A percentile compares a stretch with the other conserved stretches of the same genome.
Conservation (phyloP, 352 stramenopile genomes). For the Phytophthora pinifolia region DNA sequence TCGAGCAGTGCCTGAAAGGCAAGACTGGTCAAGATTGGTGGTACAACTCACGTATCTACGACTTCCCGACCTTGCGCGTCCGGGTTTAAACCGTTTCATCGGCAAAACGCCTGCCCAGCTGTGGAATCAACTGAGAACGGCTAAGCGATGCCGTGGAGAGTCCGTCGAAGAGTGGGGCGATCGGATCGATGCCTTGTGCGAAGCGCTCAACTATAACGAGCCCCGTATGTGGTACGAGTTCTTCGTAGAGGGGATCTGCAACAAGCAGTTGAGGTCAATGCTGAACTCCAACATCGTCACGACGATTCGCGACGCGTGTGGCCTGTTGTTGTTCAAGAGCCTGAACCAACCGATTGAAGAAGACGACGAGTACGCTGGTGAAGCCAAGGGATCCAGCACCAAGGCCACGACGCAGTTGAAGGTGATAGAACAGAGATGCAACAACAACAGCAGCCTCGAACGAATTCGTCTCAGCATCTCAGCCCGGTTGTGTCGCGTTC, state of each 20-base stretch:
- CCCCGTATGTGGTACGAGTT: slow-evolving; percentile 10
- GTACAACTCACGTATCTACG: slow-evolving; percentile 7
- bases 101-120: slow-evolving; percentile 1
- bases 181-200: not conserved
- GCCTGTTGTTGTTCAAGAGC: slow-evolving; percentile 1
- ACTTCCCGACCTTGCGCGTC: not conserved
- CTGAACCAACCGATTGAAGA: slow-evolving; percentile 1
- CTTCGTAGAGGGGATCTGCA: not conserved
- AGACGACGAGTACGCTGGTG: not conserved
- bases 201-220: slow-evolving; percentile 1
- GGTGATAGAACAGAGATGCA: not conserved
- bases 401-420: not conserved
- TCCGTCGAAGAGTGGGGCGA: slow-evolving; percentile 10
- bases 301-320: not conserved
- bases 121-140: not conserved
- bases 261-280: not conserved
- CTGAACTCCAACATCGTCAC: slow-evolving; percentile 3
- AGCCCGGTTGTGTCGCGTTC: not conserved
- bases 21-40: not conserved
- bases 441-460: not conserved
- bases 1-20: slow-evolving; percentile 4
- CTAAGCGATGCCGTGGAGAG: not conserved
- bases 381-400: too few species aligned
- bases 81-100: slow-evolving; percentile 7
- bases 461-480: too few species aligned